Conservation (phyloP, 1,284 basidiomycete species). For the Cutaneotrichosporon dermatis region DNA sequence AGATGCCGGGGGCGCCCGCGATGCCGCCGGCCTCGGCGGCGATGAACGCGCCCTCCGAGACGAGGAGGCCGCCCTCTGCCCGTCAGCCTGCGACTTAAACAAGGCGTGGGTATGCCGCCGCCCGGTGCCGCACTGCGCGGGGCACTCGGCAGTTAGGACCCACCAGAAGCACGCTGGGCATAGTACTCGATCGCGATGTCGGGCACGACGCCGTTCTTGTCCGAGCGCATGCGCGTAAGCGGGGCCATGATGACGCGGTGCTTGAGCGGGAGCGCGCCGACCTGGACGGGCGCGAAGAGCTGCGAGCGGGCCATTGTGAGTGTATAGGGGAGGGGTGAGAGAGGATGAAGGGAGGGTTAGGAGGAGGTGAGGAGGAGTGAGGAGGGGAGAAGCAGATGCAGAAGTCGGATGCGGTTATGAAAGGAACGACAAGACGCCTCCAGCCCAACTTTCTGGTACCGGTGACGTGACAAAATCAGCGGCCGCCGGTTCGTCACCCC, state of each 20-base stretch:
- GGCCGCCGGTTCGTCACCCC: no score
- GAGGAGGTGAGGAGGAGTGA: not conserved
- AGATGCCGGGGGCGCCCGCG: slow-evolving; percentile 29
- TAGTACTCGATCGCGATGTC: slow-evolving; percentile 44
- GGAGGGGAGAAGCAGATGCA: not conserved
- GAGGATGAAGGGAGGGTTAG: not conserved
- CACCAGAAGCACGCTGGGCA: slow-evolving; percentile 36
- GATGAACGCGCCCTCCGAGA: slow-evolving; percentile 39
- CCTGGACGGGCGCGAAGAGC: slow-evolving; percentile 19
- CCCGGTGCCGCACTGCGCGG: no score
- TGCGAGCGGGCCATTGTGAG: not conserved
- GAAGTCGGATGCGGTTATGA: not conserved
- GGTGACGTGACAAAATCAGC: no score
- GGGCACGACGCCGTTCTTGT: slow-evolving; percentile 22
- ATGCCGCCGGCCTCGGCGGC: slow-evolving; percentile 27
- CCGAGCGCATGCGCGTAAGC: slow-evolving; percentile 37
- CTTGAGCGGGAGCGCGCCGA: slow-evolving; percentile 31
- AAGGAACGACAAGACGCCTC: no score
- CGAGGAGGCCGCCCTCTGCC: slow-evolving; percentile 35
- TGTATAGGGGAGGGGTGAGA: not conserved
- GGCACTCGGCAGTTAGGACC: not conserved
- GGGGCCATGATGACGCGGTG: slow-evolving; percentile 47
- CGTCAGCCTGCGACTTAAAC: not conserved
- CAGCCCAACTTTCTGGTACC: no score
- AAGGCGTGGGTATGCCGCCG: not conserved